Base-by-base conservation (phyloP, 1,139 yeast species). In the Saccharomyces pastorianus region DNA sequence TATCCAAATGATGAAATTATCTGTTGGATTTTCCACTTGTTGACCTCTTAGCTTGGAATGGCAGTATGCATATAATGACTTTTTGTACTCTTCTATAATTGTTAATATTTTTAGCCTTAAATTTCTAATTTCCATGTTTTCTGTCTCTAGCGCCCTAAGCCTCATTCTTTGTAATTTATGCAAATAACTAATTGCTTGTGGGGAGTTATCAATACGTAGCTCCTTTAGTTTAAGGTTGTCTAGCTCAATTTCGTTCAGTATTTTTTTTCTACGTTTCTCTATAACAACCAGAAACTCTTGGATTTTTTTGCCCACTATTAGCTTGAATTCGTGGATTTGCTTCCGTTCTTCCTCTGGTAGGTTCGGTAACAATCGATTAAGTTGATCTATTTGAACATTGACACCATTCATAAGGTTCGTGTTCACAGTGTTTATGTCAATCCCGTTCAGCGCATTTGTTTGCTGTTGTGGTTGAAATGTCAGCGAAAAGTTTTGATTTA, bases 81-180 rank as follows among this genome's bases (percentile, higher is more conserved):
- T 55, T 52, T 64, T 64, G 53, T 64, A 67, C 27, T 65, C 66
- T 34, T 64, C 63, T 9, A 67, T 62, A 3, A 64, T 59, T 5
- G 59, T 60, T 29, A 57, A 49, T 47, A 66, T 63, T 48, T 60
- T 63, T 9, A 59, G 50, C 48, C 65, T 58, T 20, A 66, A 53
- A 27, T 61, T 61, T 53, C 66, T 68, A 46, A 65, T 48, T 50
- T 66, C 69, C 44, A 64, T 49, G 3, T 68, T 64, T 55, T 67
- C 71, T 25, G 66, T 60, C 53, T 67, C 71, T 4, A 66, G 60
- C 1, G 70, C 71, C 44, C 69, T 63, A 27, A 68, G 53, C 46
- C 67, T 62, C 14, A 67, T 61, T 42, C 66, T 59, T 52, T 68
- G 70, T 34, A 67, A 51, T 49, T 63, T 62, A 51, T 60, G 64